Conservation (phyloP, 805 yeast species). For the Monosporozyma aerobia region DNA sequence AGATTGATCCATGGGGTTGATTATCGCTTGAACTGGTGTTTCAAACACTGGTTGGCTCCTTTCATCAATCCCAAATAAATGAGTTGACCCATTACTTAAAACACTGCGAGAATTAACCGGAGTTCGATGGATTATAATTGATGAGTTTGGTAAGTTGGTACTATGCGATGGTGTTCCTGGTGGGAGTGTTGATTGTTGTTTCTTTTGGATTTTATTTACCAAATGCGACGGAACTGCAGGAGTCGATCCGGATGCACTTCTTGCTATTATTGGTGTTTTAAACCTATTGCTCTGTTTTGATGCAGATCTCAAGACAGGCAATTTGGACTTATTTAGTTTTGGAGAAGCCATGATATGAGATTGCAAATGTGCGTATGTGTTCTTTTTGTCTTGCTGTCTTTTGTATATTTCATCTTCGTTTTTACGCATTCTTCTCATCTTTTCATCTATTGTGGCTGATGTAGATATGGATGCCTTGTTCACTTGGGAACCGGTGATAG, state of each 20-base stretch:
- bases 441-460: conserved; percentile 17
- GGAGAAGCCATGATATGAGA: conserved; percentile 27
- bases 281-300: conserved; percentile 15
- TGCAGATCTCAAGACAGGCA: conserved; percentile 27
- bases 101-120: conserved; percentile 1
- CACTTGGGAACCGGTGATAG: conserved; percentile 7
- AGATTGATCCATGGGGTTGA: background rate
- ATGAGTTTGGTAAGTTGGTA: conserved; percentile 9
- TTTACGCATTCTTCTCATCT: conserved; percentile 22
- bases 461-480: conserved; percentile 6
- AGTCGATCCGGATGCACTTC: conserved; percentile 10
- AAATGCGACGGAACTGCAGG: conserved; percentile 25
- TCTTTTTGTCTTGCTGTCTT: conserved; percentile 11
- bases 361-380: conserved; percentile 24
- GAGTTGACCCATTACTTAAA: background rate
- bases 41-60: conserved; percentile 11
- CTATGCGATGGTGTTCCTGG: conserved; percentile 14
- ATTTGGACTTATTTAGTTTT: conserved; percentile 18
- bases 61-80: background rate
- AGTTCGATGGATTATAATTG: conserved; percentile 4
- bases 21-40: conserved; percentile 14
- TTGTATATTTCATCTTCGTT: conserved; percentile 13
- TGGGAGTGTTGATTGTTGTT: conserved; percentile 1
- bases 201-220: conserved; percentile 16
- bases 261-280: conserved; percentile 20